phyloP scores from a whole-genome alignment of 495 filamentous ascomycete genomes.

The Penicillium lagena region DNA sequence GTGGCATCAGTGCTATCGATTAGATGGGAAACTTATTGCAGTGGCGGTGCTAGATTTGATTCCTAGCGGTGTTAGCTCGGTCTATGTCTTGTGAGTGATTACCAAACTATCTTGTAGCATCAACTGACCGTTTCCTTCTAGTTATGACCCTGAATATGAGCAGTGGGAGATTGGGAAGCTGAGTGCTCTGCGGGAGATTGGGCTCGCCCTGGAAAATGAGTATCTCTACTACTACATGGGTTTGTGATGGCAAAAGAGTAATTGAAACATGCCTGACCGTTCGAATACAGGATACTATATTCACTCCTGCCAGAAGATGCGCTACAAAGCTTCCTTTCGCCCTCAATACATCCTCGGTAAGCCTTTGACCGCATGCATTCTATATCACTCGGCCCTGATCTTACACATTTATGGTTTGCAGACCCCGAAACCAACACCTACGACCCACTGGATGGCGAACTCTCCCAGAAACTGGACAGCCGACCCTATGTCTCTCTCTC shows the following conservation, averaged over 20 bases:
- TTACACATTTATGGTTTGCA: constrained; percentile 6
- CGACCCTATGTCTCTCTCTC: constrained; percentile 66
- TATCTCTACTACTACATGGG: constrained; percentile 78
- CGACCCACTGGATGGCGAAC: constrained; percentile 64
- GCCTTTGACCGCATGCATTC: constrained; percentile 1
- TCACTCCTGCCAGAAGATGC: constrained; percentile 69
- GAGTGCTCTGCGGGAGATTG: constrained; percentile 78
- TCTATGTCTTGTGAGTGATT: constrained; percentile 71
- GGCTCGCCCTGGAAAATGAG: constrained; percentile 64
- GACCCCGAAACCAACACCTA: constrained; percentile 72
- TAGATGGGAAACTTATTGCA: constrained; percentile 84
- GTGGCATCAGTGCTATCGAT: constrained; percentile 92
- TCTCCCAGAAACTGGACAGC: constrained; percentile 56
- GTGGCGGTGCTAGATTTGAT: constrained; percentile 85
- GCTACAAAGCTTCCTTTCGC: constrained; percentile 82
- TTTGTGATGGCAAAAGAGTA: constrained; percentile 18
- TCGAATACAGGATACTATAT: constrained; percentile 56
- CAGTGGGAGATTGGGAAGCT: constrained; percentile 81
- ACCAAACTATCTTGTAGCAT: neutral
- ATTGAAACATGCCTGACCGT: neutral
- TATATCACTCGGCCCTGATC: neutral
- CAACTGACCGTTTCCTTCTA: constrained; percentile 5
- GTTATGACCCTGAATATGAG: constrained; percentile 76
- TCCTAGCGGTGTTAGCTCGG: constrained; percentile 81
- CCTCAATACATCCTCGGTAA: constrained; percentile 74